A percentile compares a stretch with the other conserved stretches of the same genome.
Conservation (phyloP, 139 green algal genomes). For the Microglena sp. region DNA sequence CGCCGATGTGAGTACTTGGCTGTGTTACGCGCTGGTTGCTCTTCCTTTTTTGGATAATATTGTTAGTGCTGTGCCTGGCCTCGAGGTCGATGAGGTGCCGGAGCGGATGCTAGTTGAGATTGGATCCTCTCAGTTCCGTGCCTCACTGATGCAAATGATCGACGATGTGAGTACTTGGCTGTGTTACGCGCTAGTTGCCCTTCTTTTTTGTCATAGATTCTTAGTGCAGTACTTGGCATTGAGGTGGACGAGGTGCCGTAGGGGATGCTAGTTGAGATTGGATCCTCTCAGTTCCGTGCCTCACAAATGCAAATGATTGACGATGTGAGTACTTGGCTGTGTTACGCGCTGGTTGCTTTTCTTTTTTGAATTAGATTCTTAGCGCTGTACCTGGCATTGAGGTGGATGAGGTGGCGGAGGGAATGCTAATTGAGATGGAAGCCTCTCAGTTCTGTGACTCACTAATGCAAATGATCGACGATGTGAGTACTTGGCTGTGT, state of each 20-base stretch:
- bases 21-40: neutral
- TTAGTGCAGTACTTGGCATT: neutral
- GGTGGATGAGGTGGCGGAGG: slow-evolving; percentile 13
- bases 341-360: neutral
- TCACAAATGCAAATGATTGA: neutral
- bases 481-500: slow-evolving; percentile 5
- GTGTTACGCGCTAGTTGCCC: neutral
- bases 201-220: too few relatives aligned
- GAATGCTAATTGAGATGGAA: slow-evolving; percentile 19
- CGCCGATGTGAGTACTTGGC: slow-evolving; percentile 12
- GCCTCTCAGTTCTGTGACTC: slow-evolving; percentile 17
- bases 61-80: too few relatives aligned
- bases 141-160: slow-evolving; percentile 23
- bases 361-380: too few relatives aligned
- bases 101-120: slow-evolving; percentile 18
- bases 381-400: too few relatives aligned
- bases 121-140: slow-evolving; percentile 20
- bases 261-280: neutral
- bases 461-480: slow-evolving; percentile 26
- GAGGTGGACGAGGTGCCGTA: neutral
- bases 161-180: slow-evolving; percentile 12
- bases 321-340: neutral
- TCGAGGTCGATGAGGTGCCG: slow-evolving; percentile 16
- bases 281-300: neutral
- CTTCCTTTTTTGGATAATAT: too few relatives aligned